These are phyloP conservation scores for Baorangia bicolor DNA, from an alignment of 768 basidiomycete genomes.

Conservation along the genomic window DNA sequence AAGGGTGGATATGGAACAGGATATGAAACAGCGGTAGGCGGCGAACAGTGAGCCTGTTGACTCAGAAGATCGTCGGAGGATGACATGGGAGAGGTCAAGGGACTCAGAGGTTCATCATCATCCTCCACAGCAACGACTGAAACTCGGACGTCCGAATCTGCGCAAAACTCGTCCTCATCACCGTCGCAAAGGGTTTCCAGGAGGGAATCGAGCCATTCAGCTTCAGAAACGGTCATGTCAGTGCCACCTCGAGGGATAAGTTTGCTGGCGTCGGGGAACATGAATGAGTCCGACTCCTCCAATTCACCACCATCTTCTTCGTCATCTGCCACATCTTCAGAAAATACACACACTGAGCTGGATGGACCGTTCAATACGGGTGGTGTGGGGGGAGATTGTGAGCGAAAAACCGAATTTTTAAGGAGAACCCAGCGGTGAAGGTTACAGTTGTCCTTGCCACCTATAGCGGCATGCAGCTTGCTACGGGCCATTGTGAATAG, in stretches of 20 bases:
- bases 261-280: conserved; percentile 76
- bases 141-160: conserved; percentile 45
- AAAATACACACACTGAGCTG: conserved; percentile 28
- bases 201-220: conserved; percentile 80
- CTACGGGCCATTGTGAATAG: conserved; percentile 65
- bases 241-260: conserved; percentile 38
- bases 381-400: conserved; percentile 43
- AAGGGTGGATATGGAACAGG: conserved; percentile 67
- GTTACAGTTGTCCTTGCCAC: conserved; percentile 64
- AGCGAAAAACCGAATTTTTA: conserved; percentile 75
- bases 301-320: conserved; percentile 47
- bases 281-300: conserved; percentile 63
- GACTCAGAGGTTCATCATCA: conserved; percentile 61
- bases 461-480: conserved; percentile 68
- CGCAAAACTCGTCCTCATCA: conserved; percentile 59
- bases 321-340: conserved; percentile 42
- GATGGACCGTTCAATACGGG: conserved; percentile 22
- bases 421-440: conserved; percentile 86
- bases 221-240: conserved; percentile 55
- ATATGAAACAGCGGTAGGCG: conserved; percentile 51
- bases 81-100: conserved; percentile 66
- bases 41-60: conserved; percentile 48
- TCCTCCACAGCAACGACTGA: conserved; percentile 56
- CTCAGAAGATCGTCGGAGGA: conserved; percentile 72
- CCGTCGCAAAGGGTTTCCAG: conserved; percentile 72